Conservation (phyloP, 768 basidiomycete genomes). For the Favolaschia claudopus region DNA sequence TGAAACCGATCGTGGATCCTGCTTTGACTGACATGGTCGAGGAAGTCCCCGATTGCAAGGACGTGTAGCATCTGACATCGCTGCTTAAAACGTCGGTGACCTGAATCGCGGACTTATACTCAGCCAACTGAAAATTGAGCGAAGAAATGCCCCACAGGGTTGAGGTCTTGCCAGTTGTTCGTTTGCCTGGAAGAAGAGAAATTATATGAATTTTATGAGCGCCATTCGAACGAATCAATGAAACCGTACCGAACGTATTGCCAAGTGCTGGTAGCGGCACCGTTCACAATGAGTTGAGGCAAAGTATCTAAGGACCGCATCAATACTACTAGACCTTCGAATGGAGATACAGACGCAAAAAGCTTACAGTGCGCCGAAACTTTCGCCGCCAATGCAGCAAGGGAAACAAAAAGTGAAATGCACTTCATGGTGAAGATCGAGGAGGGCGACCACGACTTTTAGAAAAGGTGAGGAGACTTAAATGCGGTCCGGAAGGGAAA, state of each 20-base stretch:
- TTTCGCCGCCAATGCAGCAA: slow-evolving; percentile 3
- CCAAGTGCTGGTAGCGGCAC: slow-evolving; percentile 28
- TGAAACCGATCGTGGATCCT: slow-evolving; percentile 19
- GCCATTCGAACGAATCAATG: too few species aligned
- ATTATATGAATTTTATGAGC: too few species aligned
- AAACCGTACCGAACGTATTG: slow-evolving; percentile 26
- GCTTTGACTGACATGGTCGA: slow-evolving; percentile 13
- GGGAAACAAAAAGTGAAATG: slow-evolving; percentile 6
- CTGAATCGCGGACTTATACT: too few species aligned
- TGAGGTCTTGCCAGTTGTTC: slow-evolving; percentile 15
- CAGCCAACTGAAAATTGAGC: too few species aligned
- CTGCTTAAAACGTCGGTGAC: slow-evolving; percentile 7
- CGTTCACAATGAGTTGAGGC: slow-evolving; percentile 33
- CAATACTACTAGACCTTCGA: not conserved
- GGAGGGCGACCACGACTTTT: not conserved
- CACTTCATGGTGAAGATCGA: too few species aligned
- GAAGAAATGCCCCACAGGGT: slow-evolving; percentile 3
- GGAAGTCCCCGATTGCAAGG: slow-evolving; percentile 1
- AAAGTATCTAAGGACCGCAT: slow-evolving; percentile 30
- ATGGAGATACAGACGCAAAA: not conserved
- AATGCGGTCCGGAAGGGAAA: not conserved
- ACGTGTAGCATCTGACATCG: slow-evolving; percentile 21
- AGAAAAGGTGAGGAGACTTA: not conserved
- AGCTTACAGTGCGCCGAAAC: slow-evolving; percentile 17
- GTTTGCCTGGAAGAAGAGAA: too few species aligned